Base-by-base conservation (phyloP, 2,329 filamentous ascomycete genomes). In the Madurella mycetomatis region DNA sequence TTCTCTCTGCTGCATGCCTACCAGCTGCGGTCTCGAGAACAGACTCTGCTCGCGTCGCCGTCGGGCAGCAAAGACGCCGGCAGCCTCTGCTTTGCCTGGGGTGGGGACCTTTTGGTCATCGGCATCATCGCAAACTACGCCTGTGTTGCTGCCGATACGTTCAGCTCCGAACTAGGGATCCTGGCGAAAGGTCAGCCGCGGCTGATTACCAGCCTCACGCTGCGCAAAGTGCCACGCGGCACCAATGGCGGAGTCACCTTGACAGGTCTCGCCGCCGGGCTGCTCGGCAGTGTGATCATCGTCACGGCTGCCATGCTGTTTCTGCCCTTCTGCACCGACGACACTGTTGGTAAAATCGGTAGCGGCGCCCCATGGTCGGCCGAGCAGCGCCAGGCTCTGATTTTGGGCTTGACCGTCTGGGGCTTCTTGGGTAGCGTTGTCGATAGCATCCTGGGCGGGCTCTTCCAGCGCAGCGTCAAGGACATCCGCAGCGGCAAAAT, bases 111-210 rank as follows among this genome's bases (percentile, higher is more conserved):
- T 5, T 73, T 86, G 4, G 73, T 86, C 11, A 66, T 87, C 17
- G 85, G 85, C 12, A 85, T 87, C 61, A 81, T 88, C 61, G 83
- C 84, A 41, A 92, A 96, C 73, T 99, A 99, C 66, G 92, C 91
- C 25, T 89, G 90, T 47, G 91, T 95, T 9, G 85, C 90, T 17
- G 90, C 92, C 47, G 94, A 99, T 70, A 99, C 94, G 0, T 94
- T 96, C 69, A 92, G 88, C 54, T 96, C 91, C 11, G 94, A 99
- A 74, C 84, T 99, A 17, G 94, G 94, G 13, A 99, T 99, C 53
- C 78, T 99, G 12, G 87, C 92, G 7, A 82, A 79, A 55, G 80
- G 80, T 19, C 75, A 82, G 43, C 94, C 94, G 9, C 84, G 92
- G 37, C 82, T 99, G 39, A 92, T 99, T 67, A 96, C 90, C 4